Evolutionary conservation across 192 early-diverging fungal genomes (phyloP).

Genomic region (Hyaloraphidium curvatum): DNA sequence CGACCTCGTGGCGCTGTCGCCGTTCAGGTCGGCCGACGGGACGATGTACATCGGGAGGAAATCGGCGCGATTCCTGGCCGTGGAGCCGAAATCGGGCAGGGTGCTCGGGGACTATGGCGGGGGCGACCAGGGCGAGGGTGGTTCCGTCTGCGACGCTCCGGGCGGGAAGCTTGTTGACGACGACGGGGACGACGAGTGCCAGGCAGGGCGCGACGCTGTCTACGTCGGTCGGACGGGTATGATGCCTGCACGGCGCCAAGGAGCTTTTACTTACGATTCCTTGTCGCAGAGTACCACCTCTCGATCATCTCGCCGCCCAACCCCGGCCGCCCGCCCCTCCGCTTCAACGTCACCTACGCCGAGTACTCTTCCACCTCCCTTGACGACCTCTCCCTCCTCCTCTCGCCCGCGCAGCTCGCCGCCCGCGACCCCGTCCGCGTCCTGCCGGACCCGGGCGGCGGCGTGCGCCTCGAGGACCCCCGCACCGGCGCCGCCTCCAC

Average conservation of each 20-base stretch:
- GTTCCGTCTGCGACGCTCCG: too few relatives aligned
- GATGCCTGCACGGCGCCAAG: too few relatives aligned
- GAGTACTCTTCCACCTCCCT: constrained; percentile 21
- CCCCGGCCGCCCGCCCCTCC: constrained; percentile 12
- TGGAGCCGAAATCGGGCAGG: constrained; percentile 44
- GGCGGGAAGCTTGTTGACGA: too few relatives aligned
- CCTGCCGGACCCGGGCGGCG: too few relatives aligned
- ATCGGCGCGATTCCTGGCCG: constrained; percentile 38
- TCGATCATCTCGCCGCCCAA: constrained; percentile 36
- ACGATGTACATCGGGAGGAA: constrained; percentile 48
- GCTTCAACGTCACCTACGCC: constrained; percentile 16
- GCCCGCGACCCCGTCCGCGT: too few relatives aligned
- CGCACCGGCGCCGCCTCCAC: background rate
- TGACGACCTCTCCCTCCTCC: too few relatives aligned
- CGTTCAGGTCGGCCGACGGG: constrained; percentile 27
- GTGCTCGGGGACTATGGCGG: constrained; percentile 37
- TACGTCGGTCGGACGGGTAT: too few relatives aligned
- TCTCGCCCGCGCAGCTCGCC: too few relatives aligned
- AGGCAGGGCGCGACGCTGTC: too few relatives aligned
- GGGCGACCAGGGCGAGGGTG: constrained; percentile 14
- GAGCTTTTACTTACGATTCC: too few relatives aligned
- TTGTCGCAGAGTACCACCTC: constrained; percentile 40
- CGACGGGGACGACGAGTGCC: too few relatives aligned
- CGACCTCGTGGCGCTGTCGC: constrained; percentile 38
- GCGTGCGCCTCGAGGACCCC: too few relatives aligned